phyloP scores from a whole-genome alignment of 2,329 filamentous ascomycete genomes.

The Fusarium newnesense region DNA sequence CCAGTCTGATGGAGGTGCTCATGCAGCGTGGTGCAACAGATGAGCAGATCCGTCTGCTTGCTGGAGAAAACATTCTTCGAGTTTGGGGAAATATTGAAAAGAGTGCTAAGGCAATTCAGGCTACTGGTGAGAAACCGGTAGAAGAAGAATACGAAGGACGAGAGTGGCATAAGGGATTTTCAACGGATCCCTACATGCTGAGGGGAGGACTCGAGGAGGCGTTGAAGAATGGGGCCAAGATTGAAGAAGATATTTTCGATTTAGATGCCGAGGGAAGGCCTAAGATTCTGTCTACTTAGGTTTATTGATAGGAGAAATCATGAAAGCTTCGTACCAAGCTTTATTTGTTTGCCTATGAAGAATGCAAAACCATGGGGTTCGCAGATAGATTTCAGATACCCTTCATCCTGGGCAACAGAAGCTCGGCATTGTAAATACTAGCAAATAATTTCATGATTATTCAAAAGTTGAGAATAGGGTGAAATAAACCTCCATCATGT shows the following conservation, averaged over 20 bases:
- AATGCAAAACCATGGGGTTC: neutral
- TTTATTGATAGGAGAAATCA: too few relatives aligned
- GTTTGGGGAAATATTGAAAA: slow-evolving; percentile 45
- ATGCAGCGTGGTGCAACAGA: slow-evolving; percentile 47
- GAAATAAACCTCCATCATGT: neutral
- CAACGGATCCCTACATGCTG: slow-evolving; percentile 41
- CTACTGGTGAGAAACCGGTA: slow-evolving; percentile 36
- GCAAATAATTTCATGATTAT: too few relatives aligned
- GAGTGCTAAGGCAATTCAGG: slow-evolving; percentile 38
- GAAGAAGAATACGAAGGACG: slow-evolving; percentile 46
- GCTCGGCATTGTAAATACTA: too few relatives aligned
- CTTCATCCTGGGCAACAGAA: neutral
- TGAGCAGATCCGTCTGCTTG: slow-evolving; percentile 41
- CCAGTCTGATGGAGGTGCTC: slow-evolving; percentile 44
- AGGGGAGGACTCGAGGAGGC: slow-evolving; percentile 33
- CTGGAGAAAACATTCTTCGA: slow-evolving; percentile 45
- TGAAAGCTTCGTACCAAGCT: neutral
- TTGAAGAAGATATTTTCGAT: slow-evolving; percentile 12
- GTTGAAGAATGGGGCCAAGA: slow-evolving; percentile 10
- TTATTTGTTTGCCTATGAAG: neutral
- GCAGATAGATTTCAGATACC: neutral
- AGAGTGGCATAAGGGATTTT: slow-evolving; percentile 43
- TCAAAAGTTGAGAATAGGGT: neutral
- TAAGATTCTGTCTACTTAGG: neutral
- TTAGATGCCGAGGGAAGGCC: slow-evolving; percentile 2